phyloP scores from a whole-genome alignment of 2,329 filamentous ascomycete species.

The Pyricularia pennisetigena region DNA sequence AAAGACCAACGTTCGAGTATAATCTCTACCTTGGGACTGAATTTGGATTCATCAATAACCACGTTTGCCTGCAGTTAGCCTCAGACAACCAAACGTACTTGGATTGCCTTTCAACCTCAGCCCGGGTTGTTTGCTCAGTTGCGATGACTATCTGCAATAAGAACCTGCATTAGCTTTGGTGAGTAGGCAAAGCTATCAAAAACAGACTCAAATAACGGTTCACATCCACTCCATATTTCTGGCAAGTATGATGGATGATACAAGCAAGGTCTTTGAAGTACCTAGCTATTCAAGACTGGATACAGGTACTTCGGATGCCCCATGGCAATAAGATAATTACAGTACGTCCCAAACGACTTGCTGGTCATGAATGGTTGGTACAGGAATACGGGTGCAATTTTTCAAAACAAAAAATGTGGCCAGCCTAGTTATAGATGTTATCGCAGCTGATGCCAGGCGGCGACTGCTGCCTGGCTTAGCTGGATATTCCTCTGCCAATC shows the following conservation, averaged over 20 bases:
- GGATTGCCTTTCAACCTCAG: background rate
- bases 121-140: background rate
- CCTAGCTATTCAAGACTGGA: no score
- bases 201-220: no score
- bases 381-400: background rate
- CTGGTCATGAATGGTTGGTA: background rate
- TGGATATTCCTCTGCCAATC: background rate
- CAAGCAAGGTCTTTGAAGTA: no score
- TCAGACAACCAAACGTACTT: background rate
- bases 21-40: background rate
- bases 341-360: background rate
- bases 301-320: background rate
- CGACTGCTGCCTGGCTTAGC: background rate
- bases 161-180: background rate
- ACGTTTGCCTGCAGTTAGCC: background rate
- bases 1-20: background rate
- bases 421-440: background rate
- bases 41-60: background rate
- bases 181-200: background rate
- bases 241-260: no score
- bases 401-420: background rate
- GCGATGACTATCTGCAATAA: background rate
- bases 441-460: background rate
- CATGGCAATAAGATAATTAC: background rate
- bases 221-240: no score